phyloP scores from a whole-genome alignment of 768 basidiomycete genomes.

The Termitomyces sp. region DNA sequence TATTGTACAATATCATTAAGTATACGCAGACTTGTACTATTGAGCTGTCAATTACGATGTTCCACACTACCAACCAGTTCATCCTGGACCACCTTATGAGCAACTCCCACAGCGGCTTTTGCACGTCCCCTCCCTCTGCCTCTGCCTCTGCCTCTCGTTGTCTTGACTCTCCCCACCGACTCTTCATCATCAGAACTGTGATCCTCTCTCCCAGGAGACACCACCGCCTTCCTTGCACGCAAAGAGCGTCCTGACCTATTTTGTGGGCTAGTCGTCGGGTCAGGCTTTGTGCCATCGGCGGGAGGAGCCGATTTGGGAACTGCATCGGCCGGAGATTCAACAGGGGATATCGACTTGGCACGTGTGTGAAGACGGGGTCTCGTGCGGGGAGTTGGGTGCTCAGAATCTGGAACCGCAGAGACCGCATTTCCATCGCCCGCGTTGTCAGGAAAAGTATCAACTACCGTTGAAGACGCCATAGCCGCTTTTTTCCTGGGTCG shows the following conservation, averaged over 20 bases:
- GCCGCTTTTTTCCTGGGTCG: not conserved
- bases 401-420: not conserved
- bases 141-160: not conserved
- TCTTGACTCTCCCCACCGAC: not conserved
- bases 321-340: not conserved
- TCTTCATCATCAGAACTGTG: not conserved
- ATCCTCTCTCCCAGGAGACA: not conserved
- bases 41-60: too few species aligned
- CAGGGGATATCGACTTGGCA: not conserved
- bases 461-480: too few species aligned
- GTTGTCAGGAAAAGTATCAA: not conserved
- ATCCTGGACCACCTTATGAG: not conserved
- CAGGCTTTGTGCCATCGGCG: not conserved
- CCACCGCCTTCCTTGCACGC: not conserved
- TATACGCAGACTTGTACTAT: not conserved
- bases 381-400: not conserved
- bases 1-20: not conserved
- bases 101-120: not conserved
- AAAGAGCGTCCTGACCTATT: not conserved
- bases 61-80: too few species aligned
- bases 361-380: conserved; percentile 1
- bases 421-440: not conserved
- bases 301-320: not conserved
- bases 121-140: not conserved
- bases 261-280: not conserved